Conservation (phyloP, 2,329 filamentous ascomycete genomes). For the Boeremia lycopersici region DNA sequence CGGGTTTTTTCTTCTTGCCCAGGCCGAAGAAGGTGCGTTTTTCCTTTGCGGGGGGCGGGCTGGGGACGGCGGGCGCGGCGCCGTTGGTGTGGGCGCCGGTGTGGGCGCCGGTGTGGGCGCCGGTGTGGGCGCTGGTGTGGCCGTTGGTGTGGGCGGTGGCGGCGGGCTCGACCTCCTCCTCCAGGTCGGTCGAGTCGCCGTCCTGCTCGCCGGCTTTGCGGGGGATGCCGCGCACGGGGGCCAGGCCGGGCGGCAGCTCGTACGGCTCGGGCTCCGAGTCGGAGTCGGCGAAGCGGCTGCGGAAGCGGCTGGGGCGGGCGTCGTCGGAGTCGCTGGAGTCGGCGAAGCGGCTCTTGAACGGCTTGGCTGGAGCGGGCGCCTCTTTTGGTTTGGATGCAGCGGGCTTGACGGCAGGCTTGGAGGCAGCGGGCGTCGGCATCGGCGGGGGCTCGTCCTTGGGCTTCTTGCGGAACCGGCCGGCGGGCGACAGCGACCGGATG, state of each 20-base stretch:
- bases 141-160: slow-evolving; percentile 28
- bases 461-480: slow-evolving; percentile 58
- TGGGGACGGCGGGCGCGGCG: no score
- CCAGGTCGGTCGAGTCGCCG: slow-evolving; percentile 61
- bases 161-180: slow-evolving; percentile 50
- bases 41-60: slow-evolving; percentile 44
- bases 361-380: slow-evolving; percentile 18
- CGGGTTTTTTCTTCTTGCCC: slow-evolving; percentile 65
- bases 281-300: slow-evolving; percentile 57
- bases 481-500: slow-evolving; percentile 72
- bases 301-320: slow-evolving; percentile 44
- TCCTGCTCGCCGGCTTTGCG: slow-evolving; percentile 61
- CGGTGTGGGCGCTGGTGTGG: slow-evolving; percentile 21
- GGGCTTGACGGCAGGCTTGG: slow-evolving; percentile 24
- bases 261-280: slow-evolving; percentile 62
- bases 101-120: slow-evolving; percentile 24
- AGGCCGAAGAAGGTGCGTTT: slow-evolving; percentile 57
- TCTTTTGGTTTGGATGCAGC: slow-evolving; percentile 22
- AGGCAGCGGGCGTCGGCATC: background rate
- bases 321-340: slow-evolving; percentile 70
- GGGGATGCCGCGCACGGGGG: slow-evolving; percentile 66
- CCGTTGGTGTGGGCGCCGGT: slow-evolving; percentile 48
- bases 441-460: slow-evolving; percentile 16
- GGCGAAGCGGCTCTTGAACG: slow-evolving; percentile 61
- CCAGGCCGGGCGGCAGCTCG: slow-evolving; percentile 47